Percentiles rank a stretch among this genome's conserved stretches.
Evolutionary conservation across 805 yeast species (phyloP).

Genomic region (Candida coleopterorum): DNA sequence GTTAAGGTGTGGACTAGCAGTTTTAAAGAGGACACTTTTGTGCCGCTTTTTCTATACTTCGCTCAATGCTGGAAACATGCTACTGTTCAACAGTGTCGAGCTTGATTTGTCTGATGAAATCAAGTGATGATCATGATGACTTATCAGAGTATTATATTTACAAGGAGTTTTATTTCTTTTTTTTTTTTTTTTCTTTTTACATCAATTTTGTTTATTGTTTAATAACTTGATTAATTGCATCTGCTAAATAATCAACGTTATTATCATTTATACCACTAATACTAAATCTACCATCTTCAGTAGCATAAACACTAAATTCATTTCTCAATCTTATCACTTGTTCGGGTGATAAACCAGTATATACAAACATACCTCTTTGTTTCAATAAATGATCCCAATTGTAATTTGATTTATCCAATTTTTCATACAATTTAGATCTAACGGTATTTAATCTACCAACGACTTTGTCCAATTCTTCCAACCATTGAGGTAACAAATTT

Average conservation of each 20-base stretch:
- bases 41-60: too few relatives aligned
- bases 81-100: too few relatives aligned
- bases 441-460: conserved; percentile 72
- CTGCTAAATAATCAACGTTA: conserved; percentile 73
- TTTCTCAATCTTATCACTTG: conserved; percentile 70
- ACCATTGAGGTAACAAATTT: conserved; percentile 68
- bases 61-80: too few relatives aligned
- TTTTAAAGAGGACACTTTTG: too few relatives aligned
- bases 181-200: conserved; percentile 4
- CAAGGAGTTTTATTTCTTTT: not conserved
- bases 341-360: conserved; percentile 69
- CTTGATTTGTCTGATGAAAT: too few relatives aligned
- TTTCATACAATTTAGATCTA: conserved; percentile 59
- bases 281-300: conserved; percentile 87
- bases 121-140: too few relatives aligned
- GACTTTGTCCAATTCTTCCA: conserved; percentile 71
- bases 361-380: conserved; percentile 97
- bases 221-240: conserved; percentile 52
- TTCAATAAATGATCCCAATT: conserved; percentile 83
- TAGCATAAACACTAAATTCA: conserved; percentile 76
- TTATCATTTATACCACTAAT: conserved; percentile 80
- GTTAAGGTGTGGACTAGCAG: too few relatives aligned
- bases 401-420: conserved; percentile 57
- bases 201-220: conserved; percentile 10
- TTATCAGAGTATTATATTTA: not conserved